Percentiles rank a stretch among this genome's conserved stretches.
Conservation (phyloP, 176 grass and related monocot genomes). For the Oryza nivara region DNA sequence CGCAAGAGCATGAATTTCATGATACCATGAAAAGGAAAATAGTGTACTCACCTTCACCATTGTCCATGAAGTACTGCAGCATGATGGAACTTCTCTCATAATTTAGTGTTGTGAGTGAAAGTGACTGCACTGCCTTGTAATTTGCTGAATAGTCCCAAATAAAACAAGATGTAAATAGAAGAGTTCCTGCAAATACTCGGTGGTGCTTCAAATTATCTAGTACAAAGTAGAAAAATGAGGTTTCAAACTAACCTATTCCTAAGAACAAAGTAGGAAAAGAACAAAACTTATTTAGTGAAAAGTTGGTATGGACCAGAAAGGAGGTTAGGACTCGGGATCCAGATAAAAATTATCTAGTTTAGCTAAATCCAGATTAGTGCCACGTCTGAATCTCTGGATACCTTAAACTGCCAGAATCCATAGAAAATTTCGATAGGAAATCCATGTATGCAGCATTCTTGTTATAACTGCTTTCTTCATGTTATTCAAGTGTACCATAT, state of each 20-base stretch:
- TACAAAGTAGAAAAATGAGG: not conserved
- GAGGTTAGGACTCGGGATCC: not conserved
- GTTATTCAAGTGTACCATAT: slow-evolving; percentile 6
- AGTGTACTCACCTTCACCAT: slow-evolving; percentile 60
- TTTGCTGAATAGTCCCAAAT: slow-evolving; percentile 73
- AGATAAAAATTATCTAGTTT: not conserved
- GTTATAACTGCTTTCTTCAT: not conserved
- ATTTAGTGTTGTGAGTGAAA: slow-evolving; percentile 93
- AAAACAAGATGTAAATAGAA: slow-evolving; percentile 37
- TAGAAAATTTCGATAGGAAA: not conserved
- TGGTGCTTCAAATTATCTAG: not conserved
- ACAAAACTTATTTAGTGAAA: not conserved
- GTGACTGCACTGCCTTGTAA: slow-evolving; percentile 85
- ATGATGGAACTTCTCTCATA: slow-evolving; percentile 80
- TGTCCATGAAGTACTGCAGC: slow-evolving; percentile 69
- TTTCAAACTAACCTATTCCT: too few relatives aligned
- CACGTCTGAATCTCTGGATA: slow-evolving; percentile 17
- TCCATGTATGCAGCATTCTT: slow-evolving; percentile 6
- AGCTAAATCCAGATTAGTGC: slow-evolving; percentile 14
- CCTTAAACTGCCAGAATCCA: not conserved
- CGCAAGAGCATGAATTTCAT: not conserved
- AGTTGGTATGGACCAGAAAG: not conserved
- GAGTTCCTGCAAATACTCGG: not conserved
- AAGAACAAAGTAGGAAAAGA: not conserved
- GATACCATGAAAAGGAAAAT: slow-evolving; percentile 20